Evolutionary conservation across 2,329 filamentous ascomycete genomes (phyloP).

Genomic region (Scedosporium apiospermum): DNA sequence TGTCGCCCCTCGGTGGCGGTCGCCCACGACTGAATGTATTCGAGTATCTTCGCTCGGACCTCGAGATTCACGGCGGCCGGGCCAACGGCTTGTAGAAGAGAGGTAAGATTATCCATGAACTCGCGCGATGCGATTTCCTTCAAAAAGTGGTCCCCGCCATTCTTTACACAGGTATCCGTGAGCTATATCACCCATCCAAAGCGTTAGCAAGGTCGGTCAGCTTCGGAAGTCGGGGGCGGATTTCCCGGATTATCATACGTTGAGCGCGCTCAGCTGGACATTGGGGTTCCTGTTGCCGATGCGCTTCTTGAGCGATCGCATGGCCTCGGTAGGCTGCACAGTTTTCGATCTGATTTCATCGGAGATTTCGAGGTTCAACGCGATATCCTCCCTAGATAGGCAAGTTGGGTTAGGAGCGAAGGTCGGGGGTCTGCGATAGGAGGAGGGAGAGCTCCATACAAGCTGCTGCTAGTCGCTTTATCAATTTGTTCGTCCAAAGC

Average conservation of each 20-base stretch:
- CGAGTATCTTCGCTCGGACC: slow-evolving; percentile 82
- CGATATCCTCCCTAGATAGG: slow-evolving; percentile 73
- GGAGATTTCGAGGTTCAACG: slow-evolving; percentile 94
- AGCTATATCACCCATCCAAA: slow-evolving; percentile 44
- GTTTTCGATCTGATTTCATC: slow-evolving; percentile 96
- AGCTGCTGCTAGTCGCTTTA: slow-evolving; percentile 84
- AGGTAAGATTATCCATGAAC: slow-evolving; percentile 96
- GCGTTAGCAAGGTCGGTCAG: not conserved
- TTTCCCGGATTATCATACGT: slow-evolving; percentile 41
- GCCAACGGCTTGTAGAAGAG: slow-evolving; percentile 74
- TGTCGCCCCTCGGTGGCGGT: slow-evolving; percentile 76
- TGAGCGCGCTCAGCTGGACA: slow-evolving; percentile 87
- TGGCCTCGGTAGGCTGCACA: slow-evolving; percentile 93
- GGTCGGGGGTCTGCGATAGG: slow-evolving; percentile 3
- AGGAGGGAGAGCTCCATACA: slow-evolving; percentile 47
- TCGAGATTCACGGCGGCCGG: slow-evolving; percentile 68
- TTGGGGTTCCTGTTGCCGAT: slow-evolving; percentile 98
- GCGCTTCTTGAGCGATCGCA: slow-evolving; percentile 88
- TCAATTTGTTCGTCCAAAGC: slow-evolving; percentile 97
- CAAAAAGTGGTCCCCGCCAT: slow-evolving; percentile 91
- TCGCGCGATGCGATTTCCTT: slow-evolving; percentile 91
- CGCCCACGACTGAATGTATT: slow-evolving; percentile 90
- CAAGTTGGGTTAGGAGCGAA: slow-evolving; percentile 10
- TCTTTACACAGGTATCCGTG: slow-evolving; percentile 97
- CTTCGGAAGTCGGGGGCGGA: not conserved